Evolutionary conservation across 2,329 filamentous ascomycete genomes (phyloP).

Genomic region (Cryphonectria radicalis): DNA sequence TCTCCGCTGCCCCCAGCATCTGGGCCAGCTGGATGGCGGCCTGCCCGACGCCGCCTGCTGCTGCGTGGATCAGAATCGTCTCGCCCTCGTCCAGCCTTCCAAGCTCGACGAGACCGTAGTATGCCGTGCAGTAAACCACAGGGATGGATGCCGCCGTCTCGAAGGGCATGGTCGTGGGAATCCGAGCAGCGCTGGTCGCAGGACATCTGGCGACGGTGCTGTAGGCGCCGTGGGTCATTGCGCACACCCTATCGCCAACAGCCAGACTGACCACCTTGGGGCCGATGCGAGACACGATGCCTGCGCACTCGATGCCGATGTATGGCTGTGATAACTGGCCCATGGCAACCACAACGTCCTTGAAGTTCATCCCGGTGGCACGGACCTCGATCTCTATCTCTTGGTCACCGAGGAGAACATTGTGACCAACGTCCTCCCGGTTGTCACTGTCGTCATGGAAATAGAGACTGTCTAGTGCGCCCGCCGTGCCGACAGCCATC

Average conservation of each 20-base stretch:
- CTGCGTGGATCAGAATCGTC: slow-evolving; percentile 35
- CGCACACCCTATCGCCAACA: slow-evolving; percentile 31
- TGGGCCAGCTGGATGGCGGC: slow-evolving; percentile 18
- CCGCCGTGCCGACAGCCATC: slow-evolving; percentile 28
- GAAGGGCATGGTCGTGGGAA: slow-evolving; percentile 26
- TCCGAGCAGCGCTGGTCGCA: slow-evolving; percentile 14
- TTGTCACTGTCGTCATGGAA: slow-evolving; percentile 9
- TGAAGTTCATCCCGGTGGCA: slow-evolving; percentile 32
- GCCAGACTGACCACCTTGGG: slow-evolving; percentile 22
- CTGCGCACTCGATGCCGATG: slow-evolving; percentile 36
- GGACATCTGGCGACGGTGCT: slow-evolving; percentile 13
- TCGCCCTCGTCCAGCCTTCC: slow-evolving; percentile 31
- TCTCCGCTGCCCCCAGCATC: slow-evolving; percentile 30
- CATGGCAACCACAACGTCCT: slow-evolving; percentile 42
- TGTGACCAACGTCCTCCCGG: neutral
- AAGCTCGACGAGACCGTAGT: slow-evolving; percentile 34
- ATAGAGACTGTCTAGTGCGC: slow-evolving; percentile 26
- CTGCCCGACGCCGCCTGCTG: slow-evolving; percentile 27
- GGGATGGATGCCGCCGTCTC: slow-evolving; percentile 31
- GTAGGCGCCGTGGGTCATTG: slow-evolving; percentile 6
- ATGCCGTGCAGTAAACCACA: slow-evolving; percentile 35
- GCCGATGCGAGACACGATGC: slow-evolving; percentile 31
- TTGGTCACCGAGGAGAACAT: slow-evolving; percentile 28
- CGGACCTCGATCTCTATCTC: slow-evolving; percentile 36
- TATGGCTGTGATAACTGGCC: slow-evolving; percentile 33